Base-by-base conservation (phyloP, 805 yeast species). In the Vanderwaltozyma yarrowii region DNA sequence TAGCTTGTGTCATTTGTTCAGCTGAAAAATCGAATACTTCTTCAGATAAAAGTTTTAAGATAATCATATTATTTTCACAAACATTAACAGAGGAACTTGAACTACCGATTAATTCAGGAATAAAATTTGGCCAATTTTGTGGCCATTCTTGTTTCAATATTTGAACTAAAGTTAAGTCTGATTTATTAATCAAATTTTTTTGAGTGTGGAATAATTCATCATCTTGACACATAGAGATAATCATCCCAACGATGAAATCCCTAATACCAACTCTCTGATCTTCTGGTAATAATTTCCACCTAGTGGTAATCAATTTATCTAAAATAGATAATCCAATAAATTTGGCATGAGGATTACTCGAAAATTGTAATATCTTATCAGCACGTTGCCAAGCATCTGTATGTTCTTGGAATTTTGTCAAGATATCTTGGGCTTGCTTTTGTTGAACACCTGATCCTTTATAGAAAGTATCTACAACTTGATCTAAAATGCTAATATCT, bases 61-160 rank as follows among this genome's bases (percentile, higher is more conserved):
- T 88, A 44, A 79, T 78, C 97, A 92, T 89, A 64, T 92, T 92
- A 66, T 92, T 92, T 62, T 92, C 98, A 66, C 98, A 92, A 37
- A 92, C 96, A 53, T 87, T 89, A 60, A 83, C 76, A 17, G 92
- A 80, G 12, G 89, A 76, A 45, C 85, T 75, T 33, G 94, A 79
- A 46, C 94, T 80, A 43, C 72, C 74, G 33, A 89, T 92, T 40
- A 92, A 74, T 60, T 92, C 98, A 14, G 96, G 95, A 36, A 92
- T 82, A 54, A 92, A 92, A 52, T 80, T 83, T 15, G 97, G 97
- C 99, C 99, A 92, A 60, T 88, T 83, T 50, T 80, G 85, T 25
- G 99, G 99, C 99, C 99, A 92, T 60, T 92, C 99, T 64, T 92
- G 97, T 56, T 92, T 92, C 54, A 92, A 74, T 37, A 92, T 80